Percentiles rank a stretch among this genome's conserved stretches.
Evolutionary conservation across 2,329 filamentous ascomycete genomes (phyloP).

Genomic region (Sclerotinia glacialis): DNA sequence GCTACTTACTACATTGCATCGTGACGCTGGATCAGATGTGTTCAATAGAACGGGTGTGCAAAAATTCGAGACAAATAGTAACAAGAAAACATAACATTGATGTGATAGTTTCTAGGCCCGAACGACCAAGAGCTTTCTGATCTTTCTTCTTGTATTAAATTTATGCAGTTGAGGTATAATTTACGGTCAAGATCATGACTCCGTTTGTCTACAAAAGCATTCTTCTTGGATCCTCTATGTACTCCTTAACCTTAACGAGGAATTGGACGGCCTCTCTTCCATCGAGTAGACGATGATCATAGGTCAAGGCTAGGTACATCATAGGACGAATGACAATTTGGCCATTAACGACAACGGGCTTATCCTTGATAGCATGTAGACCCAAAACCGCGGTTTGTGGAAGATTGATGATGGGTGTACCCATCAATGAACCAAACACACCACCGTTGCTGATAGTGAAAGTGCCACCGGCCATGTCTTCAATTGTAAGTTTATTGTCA

Average conservation of each 20-base stretch:
- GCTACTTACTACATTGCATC: background rate
- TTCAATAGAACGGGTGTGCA: background rate
- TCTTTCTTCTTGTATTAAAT: conserved; percentile 19
- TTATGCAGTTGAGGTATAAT: conserved; percentile 18
- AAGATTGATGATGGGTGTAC: conserved; percentile 97
- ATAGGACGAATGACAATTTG: conserved; percentile 97
- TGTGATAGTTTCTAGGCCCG: background rate
- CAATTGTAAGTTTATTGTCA: conserved; percentile 94
- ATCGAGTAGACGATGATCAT: conserved; percentile 93
- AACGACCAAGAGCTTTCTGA: background rate
- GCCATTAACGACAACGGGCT: conserved; percentile 82
- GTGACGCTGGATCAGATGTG: background rate
- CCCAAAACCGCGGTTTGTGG: conserved; percentile 90
- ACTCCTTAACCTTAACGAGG: conserved; percentile 95
- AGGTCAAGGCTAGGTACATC: conserved; percentile 98
- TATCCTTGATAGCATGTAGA: conserved; percentile 95
- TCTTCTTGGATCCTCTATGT: conserved; percentile 88
- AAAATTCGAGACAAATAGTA: background rate
- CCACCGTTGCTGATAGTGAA: conserved; percentile 98
- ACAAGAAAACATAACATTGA: background rate
- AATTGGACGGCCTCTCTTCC: conserved; percentile 95
- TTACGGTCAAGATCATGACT: conserved; percentile 2
- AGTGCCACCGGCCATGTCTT: conserved; percentile 97
- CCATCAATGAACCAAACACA: conserved; percentile 95
- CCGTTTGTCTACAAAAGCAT: conserved; percentile 67